A percentile compares a stretch with the other conserved stretches of the same genome.
Evolutionary conservation across 495 filamentous ascomycete species (phyloP).

Genomic region (Cercophora samala): DNA sequence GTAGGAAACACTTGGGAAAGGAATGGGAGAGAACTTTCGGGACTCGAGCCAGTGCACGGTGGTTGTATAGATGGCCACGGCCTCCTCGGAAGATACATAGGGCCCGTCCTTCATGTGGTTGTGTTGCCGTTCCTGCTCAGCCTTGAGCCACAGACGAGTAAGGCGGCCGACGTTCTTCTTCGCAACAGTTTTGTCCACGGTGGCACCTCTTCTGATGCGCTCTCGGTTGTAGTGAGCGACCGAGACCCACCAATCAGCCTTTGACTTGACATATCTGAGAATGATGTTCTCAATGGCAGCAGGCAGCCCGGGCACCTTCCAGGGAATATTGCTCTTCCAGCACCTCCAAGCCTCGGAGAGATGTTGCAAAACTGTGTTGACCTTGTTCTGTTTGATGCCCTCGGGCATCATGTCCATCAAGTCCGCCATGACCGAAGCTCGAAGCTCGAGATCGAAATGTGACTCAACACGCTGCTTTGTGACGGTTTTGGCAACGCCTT

Average conservation of each 20-base stretch:
- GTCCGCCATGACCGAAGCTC: slow-evolving; percentile 98
- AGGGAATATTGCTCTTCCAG: slow-evolving; percentile 99
- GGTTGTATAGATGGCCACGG: slow-evolving; percentile 97
- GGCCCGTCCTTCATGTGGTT: slow-evolving; percentile 99
- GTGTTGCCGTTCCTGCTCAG: slow-evolving; percentile 97
- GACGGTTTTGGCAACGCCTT: slow-evolving; percentile 98
- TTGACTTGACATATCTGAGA: slow-evolving; percentile 95
- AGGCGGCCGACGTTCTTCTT: slow-evolving; percentile 98
- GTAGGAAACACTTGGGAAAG: slow-evolving; percentile 98
- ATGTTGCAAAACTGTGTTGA: slow-evolving; percentile 97
- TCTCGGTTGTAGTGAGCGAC: slow-evolving; percentile 99
- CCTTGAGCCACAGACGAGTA: slow-evolving; percentile 95
- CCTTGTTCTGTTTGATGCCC: slow-evolving; percentile 99
- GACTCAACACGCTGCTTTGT: slow-evolving; percentile 99
- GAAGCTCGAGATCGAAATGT: slow-evolving; percentile 96
- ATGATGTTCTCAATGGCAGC: slow-evolving; percentile 99
- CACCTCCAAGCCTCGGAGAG: slow-evolving; percentile 97
- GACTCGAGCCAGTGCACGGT: slow-evolving; percentile 99
- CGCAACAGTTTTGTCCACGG: slow-evolving; percentile 97
- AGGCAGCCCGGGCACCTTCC: slow-evolving; percentile 96
- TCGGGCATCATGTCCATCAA: slow-evolving; percentile 99
- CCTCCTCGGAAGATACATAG: slow-evolving; percentile 97
- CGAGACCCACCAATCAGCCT: slow-evolving; percentile 99
- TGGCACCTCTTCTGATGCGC: slow-evolving; percentile 90
- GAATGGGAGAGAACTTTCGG: slow-evolving; percentile 96